Evolutionary conservation across 352 stramenopile genomes (phyloP), one percentile per base, ranked within the genome.

Genomic region (Blastocystis sp.): DNA sequence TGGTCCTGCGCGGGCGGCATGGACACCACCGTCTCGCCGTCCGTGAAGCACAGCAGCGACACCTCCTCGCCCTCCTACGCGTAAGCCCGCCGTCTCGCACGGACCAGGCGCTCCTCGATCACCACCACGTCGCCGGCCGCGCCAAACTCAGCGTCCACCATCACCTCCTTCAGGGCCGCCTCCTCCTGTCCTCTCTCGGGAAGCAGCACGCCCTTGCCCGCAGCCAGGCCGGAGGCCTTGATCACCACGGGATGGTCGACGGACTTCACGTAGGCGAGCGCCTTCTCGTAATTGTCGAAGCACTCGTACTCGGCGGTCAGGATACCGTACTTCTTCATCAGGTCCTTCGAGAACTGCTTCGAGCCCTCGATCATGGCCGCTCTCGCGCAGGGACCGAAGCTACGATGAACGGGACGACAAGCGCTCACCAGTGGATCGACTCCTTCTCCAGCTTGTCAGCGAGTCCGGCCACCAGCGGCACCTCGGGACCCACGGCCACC

Each of bases 261-360:
- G 42, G 93, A 94, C 89, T 97, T 91, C 17, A 99, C 90, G 90
- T 98, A 98, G 48, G 92, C 90, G 81, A 93, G 93, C 34, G 95
- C 95, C 34, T 93, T 91, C 3, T 95, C 92, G 84, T 95, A 95
- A 76, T 96, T 92, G 0, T 93, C 98, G 90, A 99, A 99, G 87
- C 94, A 98, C 69, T 93, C 90, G 92, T 98, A 99, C 77, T 94
- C 94, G 24, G 97, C 97, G 48, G 97, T 99, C 1, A 94, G 96
- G 77, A 99, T 98, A 89, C 91, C 90, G 92, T 98, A 95, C 87
- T 97, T 93, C 89, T 95, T 92, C 93, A 99, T 98, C 87, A 99
- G 98, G 89, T 98, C 95, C 93, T 99, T 99, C 88, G 93, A 95
- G 90, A 98, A 98, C 3, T 96, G 95, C 93, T 99, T 99, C 80